Base-by-base conservation (phyloP, 1,284 basidiomycete genomes). In the Heterobasidion annosum region DNA sequence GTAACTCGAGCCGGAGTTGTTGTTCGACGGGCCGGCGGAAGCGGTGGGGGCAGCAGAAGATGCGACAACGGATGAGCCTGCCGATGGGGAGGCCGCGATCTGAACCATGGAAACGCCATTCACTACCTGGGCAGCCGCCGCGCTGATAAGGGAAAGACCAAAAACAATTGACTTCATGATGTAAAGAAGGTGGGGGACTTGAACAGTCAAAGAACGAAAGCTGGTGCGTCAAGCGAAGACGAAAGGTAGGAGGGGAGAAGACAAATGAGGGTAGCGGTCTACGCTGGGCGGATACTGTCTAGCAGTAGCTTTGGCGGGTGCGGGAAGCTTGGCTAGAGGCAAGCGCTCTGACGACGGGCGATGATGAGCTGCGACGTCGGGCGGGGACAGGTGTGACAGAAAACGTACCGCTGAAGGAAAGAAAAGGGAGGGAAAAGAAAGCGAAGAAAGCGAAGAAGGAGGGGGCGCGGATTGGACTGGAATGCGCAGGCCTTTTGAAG, bases 131-230 rank as follows among this genome's bases (percentile, higher is more conserved):
- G 81, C 82, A 58, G 73, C 69, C 60, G 77, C 78, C 43, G 73
- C 75, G 67, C 76, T 71, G 57, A 73, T 74, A 59, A 85, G 71
- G 63, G 79, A 75, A 64, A 85, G 74, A 70, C 74, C 74, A 60
- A 83, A 66, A 63, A 81, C 63, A 57, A 79, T 72, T 66, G 81
- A 81, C 72, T 79, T 78, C 82, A 85, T 85, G 65, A 72, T 76
- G 68, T 71, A 71, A 60, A 67, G 72, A 64, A 68, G 71, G 68
- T 67, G 63, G 32, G 3, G 42, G 25, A 64, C 58, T 43, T 52
- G 54, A 53, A 53, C 51, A 51, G 55, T 59, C 54, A 59, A 58
- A 57, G 58, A 63, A 58, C 56, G 58, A 63, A 60, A 58, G 61
- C 59, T 61, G 52, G 56, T 61, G 63, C 63, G 62, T 61, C 48